Evolutionary conservation across 2,329 filamentous ascomycete genomes (phyloP).

Genomic region (Hymenoscyphus infarciens): DNA sequence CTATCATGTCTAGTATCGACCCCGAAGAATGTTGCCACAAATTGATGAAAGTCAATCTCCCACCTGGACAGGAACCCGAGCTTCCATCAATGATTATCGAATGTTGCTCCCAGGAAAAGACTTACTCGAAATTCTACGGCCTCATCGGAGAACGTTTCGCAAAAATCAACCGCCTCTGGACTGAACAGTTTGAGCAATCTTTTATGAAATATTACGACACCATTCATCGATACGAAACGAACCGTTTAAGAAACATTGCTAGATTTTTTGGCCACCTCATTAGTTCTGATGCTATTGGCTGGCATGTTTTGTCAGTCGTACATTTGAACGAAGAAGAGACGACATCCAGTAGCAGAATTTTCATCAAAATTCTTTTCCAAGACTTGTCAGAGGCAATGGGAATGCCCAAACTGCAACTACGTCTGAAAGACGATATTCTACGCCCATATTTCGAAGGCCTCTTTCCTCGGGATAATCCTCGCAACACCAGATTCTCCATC

Average conservation of each 20-base stretch:
- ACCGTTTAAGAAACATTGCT: constrained; percentile 89
- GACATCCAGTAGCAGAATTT: constrained; percentile 93
- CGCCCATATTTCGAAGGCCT: constrained; percentile 77
- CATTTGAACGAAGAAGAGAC: constrained; percentile 96
- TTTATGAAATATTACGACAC: constrained; percentile 96
- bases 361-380: constrained; percentile 96
- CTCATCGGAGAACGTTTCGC: constrained; percentile 91
- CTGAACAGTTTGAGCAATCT: constrained; percentile 82
- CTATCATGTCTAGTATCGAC: constrained; percentile 93
- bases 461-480: constrained; percentile 84
- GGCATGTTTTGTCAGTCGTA: constrained; percentile 82
- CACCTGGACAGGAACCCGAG: constrained; percentile 81
- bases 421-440: constrained; percentile 74
- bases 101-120: constrained; percentile 93
- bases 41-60: constrained; percentile 88
- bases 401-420: constrained; percentile 71
- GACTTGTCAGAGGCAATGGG: constrained; percentile 85
- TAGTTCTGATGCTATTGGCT: constrained; percentile 82
- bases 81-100: constrained; percentile 96
- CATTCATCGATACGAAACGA: constrained; percentile 95
- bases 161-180: constrained; percentile 94
- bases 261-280: constrained; percentile 92
- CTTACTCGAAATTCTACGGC: constrained; percentile 96
- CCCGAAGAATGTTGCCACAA: constrained; percentile 98
- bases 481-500: constrained; percentile 94